Evolutionary conservation across 768 basidiomycete genomes (phyloP).

Genomic region (Lyophyllum atratum): DNA sequence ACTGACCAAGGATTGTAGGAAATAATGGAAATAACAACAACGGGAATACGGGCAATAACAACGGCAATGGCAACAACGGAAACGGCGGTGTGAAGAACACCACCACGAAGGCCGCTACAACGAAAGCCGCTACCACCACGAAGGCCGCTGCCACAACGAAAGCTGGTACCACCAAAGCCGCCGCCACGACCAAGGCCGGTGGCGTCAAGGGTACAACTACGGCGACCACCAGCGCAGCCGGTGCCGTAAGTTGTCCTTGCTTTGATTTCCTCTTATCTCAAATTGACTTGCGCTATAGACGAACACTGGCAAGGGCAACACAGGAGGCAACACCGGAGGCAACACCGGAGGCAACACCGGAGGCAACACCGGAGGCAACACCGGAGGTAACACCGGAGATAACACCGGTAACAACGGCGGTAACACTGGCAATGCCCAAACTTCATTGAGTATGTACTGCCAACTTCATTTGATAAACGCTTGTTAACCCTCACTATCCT

Average conservation of each 20-base stretch:
- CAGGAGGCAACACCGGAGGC: neutral
- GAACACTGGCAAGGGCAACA: slow-evolving; percentile 10
- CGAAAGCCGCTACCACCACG: neutral
- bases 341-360: slow-evolving; percentile 12
- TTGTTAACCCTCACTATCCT: neutral
- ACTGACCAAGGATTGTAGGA: neutral
- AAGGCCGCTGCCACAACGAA: neutral
- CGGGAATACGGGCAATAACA: slow-evolving; percentile 8
- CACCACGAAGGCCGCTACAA: neutral
- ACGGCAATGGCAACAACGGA: slow-evolving; percentile 9
- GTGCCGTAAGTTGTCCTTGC: neutral
- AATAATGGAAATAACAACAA: slow-evolving; percentile 7
- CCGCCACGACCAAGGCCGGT: neutral
- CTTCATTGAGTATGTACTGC: slow-evolving; percentile 33
- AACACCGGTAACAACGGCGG: slow-evolving; percentile 12
- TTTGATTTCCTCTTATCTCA: neutral
- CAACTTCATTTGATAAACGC: neutral
- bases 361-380: slow-evolving; percentile 7
- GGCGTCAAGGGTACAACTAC: neutral
- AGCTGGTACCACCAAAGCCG: neutral
- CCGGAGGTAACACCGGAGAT: slow-evolving; percentile 7
- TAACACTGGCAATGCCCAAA: slow-evolving; percentile 28
- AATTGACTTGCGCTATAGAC: neutral
- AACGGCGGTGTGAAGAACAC: slow-evolving; percentile 2
- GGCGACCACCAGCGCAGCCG: neutral